These are phyloP conservation scores for Diplodia scrobiculata DNA, from an alignment of 2,329 filamentous ascomycete genomes.

Conservation along the genomic window DNA sequence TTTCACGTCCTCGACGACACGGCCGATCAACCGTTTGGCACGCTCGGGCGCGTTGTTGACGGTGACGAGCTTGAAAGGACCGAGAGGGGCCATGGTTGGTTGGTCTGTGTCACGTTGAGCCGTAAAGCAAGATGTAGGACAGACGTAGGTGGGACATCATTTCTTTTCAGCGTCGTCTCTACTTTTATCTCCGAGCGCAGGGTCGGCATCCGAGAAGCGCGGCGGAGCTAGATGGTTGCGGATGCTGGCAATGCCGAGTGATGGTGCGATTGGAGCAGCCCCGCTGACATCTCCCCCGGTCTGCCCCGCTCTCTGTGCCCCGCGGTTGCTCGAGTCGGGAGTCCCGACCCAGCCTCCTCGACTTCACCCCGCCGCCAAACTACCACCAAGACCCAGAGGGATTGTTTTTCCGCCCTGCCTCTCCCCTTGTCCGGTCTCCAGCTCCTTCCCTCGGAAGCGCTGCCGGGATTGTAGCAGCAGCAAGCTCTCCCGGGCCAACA, in stretches of 20 bases:
- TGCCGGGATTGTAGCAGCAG: neutral
- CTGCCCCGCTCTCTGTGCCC: constrained; percentile 18
- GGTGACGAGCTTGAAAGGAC: constrained; percentile 65
- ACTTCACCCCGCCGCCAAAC: neutral
- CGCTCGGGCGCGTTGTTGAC: constrained; percentile 69
- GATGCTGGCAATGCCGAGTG: constrained; percentile 1
- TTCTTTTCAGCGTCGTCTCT: neutral
- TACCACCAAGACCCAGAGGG: neutral
- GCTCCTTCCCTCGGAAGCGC: neutral
- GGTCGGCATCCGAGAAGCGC: constrained; percentile 1
- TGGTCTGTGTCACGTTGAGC: neutral
- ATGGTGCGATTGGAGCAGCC: neutral
- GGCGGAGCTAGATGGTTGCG: constrained; percentile 7
- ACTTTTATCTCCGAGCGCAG: constrained; percentile 21
- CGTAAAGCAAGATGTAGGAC: neutral
- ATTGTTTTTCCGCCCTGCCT: neutral
- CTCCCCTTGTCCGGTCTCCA: neutral
- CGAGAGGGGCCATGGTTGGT: constrained; percentile 36
- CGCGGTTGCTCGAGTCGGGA: constrained; percentile 14
- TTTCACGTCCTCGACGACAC: constrained; percentile 62
- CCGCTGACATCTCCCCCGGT: constrained; percentile 9
- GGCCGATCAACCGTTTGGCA: constrained; percentile 63
- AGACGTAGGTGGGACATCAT: neutral
- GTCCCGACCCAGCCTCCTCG: neutral
- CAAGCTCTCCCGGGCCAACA: constrained; percentile 15